Base-by-base conservation (phyloP, 108 stramenopile genomes). In the Hondaea fermentalgiana region DNA sequence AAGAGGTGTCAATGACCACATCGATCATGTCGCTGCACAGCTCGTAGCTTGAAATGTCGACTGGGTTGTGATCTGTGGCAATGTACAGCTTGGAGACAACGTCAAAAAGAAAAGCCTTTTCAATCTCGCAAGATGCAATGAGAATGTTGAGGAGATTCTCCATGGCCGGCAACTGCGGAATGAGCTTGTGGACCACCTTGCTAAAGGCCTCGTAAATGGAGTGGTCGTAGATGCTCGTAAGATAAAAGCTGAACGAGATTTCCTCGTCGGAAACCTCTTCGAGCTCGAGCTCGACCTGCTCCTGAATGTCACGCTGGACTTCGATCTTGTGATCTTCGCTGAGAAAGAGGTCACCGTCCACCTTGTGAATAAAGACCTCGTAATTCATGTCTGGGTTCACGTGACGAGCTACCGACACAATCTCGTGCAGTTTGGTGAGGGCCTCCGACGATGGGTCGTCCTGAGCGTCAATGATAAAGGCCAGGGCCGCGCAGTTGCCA, bases 341-440 rank as follows among this genome's bases (percentile, higher is more conserved):
- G 83, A 98, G 91, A 92, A 98, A 98, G 42, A 98, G 90, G 90
- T 99, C 99, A 17, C 99, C 99, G 90, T 99, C 99, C 14, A 99
- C 98, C 93, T 99, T 99, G 96, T 99, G 98, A 53, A 99, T 96
- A 91, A 99, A 98, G 3, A 99, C 97, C 89, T 99, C 98, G 64
- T 98, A 90, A 47, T 93, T 88, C 87, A 99, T 95, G 87, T 92
- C 89, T 28, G 98, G 98, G 91, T 98, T 98, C 72, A 96, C 93
- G 12, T 91, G 60, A 4, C 96, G 88, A 4, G 97, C 98, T n/a
- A 93, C 60, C 8, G 93, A 93, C 19, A 98, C 96, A 8, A 96
- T 96, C 57, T 96, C 97, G 5, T 96, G 96, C 60, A 99, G 96
- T 5, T 87, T 55, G 14, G 29, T 45, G 43, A 92, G n/a, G 21